A percentile compares a stretch with the other conserved stretches of the same genome.
These are phyloP conservation scores for Zygotorulaspora mrakii DNA, from an alignment of 1,139 yeast species.

Conservation along the genomic window DNA sequence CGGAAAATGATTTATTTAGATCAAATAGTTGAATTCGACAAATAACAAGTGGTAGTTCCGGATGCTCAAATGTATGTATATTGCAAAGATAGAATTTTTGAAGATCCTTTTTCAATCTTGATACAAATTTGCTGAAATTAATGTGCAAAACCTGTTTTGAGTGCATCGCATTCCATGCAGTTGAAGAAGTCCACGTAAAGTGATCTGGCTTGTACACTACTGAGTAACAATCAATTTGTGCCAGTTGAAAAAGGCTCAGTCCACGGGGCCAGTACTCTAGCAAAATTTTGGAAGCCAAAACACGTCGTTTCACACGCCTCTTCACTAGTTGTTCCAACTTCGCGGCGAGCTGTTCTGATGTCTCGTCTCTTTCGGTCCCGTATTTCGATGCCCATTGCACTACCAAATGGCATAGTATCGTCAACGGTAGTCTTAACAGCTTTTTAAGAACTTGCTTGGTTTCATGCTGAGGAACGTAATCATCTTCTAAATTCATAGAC, in stretches of 20 bases:
- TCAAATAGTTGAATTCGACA: conserved; percentile 70
- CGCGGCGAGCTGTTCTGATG: conserved; percentile 4
- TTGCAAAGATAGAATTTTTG: conserved; percentile 52
- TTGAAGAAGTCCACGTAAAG: conserved; percentile 57
- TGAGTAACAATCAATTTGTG: conserved; percentile 67
- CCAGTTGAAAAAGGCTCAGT: conserved; percentile 60
- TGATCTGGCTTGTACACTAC: conserved; percentile 54
- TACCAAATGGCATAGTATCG: conserved; percentile 19
- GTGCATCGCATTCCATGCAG: conserved; percentile 44
- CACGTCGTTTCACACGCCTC: conserved; percentile 16
- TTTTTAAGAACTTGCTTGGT: conserved; percentile 16
- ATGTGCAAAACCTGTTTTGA: conserved; percentile 41
- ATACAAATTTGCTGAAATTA: conserved; percentile 43
- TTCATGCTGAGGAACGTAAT: conserved; percentile 17
- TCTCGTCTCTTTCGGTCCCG: conserved; percentile 11
- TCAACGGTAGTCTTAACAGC: conserved; percentile 21
- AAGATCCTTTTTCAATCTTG: conserved; percentile 47
- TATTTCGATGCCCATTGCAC: conserved; percentile 25
- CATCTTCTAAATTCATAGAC: conserved; percentile 10
- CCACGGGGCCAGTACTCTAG: conserved; percentile 62
- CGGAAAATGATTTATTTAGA: conserved; percentile 26
- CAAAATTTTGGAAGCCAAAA: conserved; percentile 38
- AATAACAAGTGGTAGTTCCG: conserved; percentile 55
- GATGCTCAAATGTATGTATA: conserved; percentile 65
- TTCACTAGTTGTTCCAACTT: conserved; percentile 11